phyloP scores from a whole-genome alignment of 192 early-diverging fungal genomes.

The Funneliformis mosseae region DNA sequence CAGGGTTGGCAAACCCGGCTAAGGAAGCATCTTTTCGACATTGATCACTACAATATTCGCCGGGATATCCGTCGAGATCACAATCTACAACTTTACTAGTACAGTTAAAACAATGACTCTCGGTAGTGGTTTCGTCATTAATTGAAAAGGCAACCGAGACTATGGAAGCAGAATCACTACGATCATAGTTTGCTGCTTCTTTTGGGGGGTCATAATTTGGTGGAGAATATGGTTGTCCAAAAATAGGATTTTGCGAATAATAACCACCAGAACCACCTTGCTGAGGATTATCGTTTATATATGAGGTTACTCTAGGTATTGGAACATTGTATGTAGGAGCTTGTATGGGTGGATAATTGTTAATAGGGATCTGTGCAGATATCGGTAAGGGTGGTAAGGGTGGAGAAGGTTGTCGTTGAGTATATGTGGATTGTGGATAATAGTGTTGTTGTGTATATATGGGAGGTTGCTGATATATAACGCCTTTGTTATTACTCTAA shows the following conservation, averaged over 20 bases:
- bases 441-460: background rate
- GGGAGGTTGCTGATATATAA: too few relatives aligned
- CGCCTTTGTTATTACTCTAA: too few relatives aligned
- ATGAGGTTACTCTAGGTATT: background rate
- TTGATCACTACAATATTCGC: constrained; percentile 23
- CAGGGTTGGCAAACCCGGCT: background rate
- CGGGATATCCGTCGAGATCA: constrained; percentile 7
- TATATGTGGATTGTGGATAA: background rate
- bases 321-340: background rate
- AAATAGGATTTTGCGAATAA: too few relatives aligned
- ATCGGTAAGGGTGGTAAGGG: background rate
- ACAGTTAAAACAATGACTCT: constrained; percentile 10
- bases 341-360: background rate
- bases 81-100: background rate
- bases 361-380: too few relatives aligned
- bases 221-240: too few relatives aligned
- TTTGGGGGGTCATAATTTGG: background rate
- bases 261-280: too few relatives aligned
- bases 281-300: too few relatives aligned
- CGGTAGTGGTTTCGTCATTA: too few relatives aligned
- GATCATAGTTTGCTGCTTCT: background rate
- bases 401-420: too few relatives aligned
- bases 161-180: background rate
- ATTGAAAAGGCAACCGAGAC: too few relatives aligned
- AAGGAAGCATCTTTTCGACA: background rate